Percentiles rank a stretch among this genome's conserved stretches.
These are phyloP conservation scores for Rhodotorula sp. DNA, from an alignment of 1,284 basidiomycete genomes.

Conservation along the genomic window DNA sequence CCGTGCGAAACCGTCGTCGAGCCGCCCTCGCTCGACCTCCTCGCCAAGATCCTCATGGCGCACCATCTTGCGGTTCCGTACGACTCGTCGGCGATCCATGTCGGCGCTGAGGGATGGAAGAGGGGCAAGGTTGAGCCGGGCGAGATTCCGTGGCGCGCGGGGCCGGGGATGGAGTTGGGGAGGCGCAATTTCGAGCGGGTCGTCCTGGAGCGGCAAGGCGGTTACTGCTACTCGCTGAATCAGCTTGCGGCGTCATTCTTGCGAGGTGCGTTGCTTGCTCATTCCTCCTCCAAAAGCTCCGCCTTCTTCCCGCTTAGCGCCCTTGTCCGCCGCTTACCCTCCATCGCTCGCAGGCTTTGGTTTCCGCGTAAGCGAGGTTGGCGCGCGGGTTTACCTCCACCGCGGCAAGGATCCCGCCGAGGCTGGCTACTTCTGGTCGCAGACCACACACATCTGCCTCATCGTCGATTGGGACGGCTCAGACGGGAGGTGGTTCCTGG, in stretches of 20 bases:
- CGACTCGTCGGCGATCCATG: conserved; percentile 29
- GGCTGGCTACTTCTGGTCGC: conserved; percentile 26
- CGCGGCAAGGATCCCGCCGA: conserved; percentile 33
- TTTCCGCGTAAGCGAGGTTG: conserved; percentile 31
- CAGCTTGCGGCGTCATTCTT: conserved; percentile 20
- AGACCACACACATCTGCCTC: conserved; percentile 27
- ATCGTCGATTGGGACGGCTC: conserved; percentile 34
- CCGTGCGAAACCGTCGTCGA: neutral
- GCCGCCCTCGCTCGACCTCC: conserved; percentile 26
- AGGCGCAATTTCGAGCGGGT: conserved; percentile 33
- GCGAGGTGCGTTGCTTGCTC: conserved; percentile 10
- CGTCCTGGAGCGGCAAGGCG: conserved; percentile 16
- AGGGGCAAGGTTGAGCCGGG: neutral
- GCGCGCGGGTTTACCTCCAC: conserved; percentile 32
- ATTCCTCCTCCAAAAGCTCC: too few species aligned
- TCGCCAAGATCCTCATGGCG: conserved; percentile 17
- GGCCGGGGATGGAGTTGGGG: conserved; percentile 31
- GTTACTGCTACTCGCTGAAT: conserved; percentile 33
- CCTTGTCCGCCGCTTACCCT: neutral
- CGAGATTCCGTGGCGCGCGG: conserved; percentile 15
- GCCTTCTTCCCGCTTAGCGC: too few species aligned
- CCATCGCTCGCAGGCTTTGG: conserved; percentile 24
- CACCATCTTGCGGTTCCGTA: conserved; percentile 25
- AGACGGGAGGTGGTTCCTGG: conserved; percentile 2
- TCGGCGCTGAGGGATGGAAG: conserved; percentile 19